Evolutionary conservation across 345 rosid genomes (phyloP).

Genomic region (Rhodomyrtus tomentosa): DNA sequence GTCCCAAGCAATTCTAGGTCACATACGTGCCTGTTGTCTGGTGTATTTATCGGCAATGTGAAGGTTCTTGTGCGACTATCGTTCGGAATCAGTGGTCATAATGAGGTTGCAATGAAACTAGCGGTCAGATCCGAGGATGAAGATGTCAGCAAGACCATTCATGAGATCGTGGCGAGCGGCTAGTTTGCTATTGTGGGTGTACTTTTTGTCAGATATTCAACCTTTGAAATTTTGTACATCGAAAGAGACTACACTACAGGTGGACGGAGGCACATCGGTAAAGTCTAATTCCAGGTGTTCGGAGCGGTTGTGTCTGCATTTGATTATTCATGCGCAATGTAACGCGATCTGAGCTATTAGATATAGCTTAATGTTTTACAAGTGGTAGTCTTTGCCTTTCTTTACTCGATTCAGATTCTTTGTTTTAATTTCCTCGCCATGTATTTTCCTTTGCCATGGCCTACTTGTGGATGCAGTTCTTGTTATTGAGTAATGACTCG

Average conservation of each 20-base stretch:
- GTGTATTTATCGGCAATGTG: constrained; percentile 78
- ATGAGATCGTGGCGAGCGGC: constrained; percentile 81
- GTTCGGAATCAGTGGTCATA: constrained; percentile 75
- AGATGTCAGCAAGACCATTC: constrained; percentile 67
- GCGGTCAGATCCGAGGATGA: constrained; percentile 77
- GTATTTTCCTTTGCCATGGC: neutral
- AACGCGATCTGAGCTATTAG: neutral
- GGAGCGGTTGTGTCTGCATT: neutral
- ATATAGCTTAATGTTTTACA: neutral
- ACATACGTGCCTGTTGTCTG: constrained; percentile 77
- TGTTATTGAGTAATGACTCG: no score
- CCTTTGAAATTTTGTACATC: neutral
- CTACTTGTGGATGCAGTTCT: neutral
- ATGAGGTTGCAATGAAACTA: constrained; percentile 89
- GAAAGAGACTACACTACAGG: neutral
- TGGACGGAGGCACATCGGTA: neutral
- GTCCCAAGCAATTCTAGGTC: constrained; percentile 87
- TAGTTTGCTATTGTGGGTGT: neutral
- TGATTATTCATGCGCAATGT: neutral
- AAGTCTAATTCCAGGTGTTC: neutral
- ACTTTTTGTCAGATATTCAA: neutral
- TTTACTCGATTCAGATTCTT: neutral
- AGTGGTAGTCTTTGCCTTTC: neutral
- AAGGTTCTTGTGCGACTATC: constrained; percentile 73
- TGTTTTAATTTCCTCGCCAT: neutral